phyloP scores from a whole-genome alignment of 371 early-diverging fungal genomes.

The Mortierella sp. region DNA sequence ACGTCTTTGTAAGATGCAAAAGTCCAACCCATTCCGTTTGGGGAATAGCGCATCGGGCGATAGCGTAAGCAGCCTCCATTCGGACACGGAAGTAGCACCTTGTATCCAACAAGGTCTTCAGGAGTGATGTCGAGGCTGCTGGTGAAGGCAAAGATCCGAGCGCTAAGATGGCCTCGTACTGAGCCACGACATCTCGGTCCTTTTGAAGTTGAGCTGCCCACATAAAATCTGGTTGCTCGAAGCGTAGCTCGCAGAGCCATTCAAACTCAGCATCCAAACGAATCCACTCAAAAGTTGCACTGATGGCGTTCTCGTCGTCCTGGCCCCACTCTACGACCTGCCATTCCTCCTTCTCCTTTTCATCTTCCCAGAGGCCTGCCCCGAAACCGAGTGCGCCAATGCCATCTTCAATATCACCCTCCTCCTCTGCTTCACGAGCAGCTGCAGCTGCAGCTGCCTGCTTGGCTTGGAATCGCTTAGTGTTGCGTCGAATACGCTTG shows the following conservation, averaged over 20 bases:
- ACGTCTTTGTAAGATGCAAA: conserved; percentile 81
- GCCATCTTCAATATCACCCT: conserved; percentile 68
- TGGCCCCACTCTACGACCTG: conserved; percentile 86
- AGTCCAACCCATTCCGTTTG: conserved; percentile 78
- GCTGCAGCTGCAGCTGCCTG: conserved; percentile 86
- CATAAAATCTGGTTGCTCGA: conserved; percentile 97
- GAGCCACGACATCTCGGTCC: conserved; percentile 97
- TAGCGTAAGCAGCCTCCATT: conserved; percentile 91
- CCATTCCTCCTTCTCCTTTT: conserved; percentile 80
- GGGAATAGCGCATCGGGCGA: conserved; percentile 80
- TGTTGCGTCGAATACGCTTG: conserved; percentile 91
- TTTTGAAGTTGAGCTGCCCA: conserved; percentile 95
- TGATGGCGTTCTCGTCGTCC: conserved; percentile 80
- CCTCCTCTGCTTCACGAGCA: conserved; percentile 81
- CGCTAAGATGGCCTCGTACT: conserved; percentile 89
- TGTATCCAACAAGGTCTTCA: conserved; percentile 84
- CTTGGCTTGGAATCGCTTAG: conserved; percentile 83
- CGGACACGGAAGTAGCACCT: conserved; percentile 93
- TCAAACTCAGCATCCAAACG: conserved; percentile 96
- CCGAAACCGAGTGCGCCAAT: conserved; percentile 69
- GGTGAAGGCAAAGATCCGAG: conserved; percentile 74
- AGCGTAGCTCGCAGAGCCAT: conserved; percentile 91
- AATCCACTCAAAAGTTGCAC: conserved; percentile 94
- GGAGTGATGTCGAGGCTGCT: conserved; percentile 79
- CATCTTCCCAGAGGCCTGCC: conserved; percentile 81